phyloP scores from a whole-genome alignment of 2,329 filamentous ascomycete genomes.

The Fusarium keratoplasticum region DNA sequence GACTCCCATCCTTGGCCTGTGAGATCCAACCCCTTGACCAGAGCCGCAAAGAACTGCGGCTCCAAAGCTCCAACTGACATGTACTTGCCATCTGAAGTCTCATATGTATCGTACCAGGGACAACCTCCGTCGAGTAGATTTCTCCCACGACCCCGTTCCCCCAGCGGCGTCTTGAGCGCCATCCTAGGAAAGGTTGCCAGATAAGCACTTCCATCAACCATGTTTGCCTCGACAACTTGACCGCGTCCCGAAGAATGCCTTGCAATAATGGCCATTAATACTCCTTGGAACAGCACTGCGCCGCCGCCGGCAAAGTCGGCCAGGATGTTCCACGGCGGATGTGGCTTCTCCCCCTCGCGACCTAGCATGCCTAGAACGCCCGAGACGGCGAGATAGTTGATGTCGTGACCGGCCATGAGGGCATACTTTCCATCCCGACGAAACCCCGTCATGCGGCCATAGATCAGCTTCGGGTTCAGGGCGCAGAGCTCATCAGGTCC shows the following conservation, averaged over 20 bases:
- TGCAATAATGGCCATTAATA: slow-evolving; percentile 81
- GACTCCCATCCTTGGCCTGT: slow-evolving; percentile 61
- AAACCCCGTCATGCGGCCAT: slow-evolving; percentile 91
- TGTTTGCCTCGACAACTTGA: slow-evolving; percentile 94
- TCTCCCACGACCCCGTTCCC: slow-evolving; percentile 73
- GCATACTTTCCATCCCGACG: slow-evolving; percentile 86
- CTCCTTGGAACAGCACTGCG: slow-evolving; percentile 81
- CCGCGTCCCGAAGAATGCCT: slow-evolving; percentile 74
- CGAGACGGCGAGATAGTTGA: slow-evolving; percentile 93
- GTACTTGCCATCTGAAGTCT: slow-evolving; percentile 81
- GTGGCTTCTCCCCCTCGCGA: slow-evolving; percentile 74
- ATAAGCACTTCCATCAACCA: slow-evolving; percentile 91
- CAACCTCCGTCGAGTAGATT: slow-evolving; percentile 87
- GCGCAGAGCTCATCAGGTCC: slow-evolving; percentile 75
- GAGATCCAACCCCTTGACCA: slow-evolving; percentile 77
- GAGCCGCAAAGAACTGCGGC: slow-evolving; percentile 80
- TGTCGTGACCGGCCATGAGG: slow-evolving; percentile 93
- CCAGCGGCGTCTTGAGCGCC: slow-evolving; percentile 70
- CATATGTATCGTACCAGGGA: slow-evolving; percentile 91
- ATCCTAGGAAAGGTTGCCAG: slow-evolving; percentile 83
- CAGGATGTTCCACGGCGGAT: slow-evolving; percentile 84
- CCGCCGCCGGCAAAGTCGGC: slow-evolving; percentile 94
- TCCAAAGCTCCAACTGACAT: slow-evolving; percentile 94
- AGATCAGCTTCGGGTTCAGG: slow-evolving; percentile 80
- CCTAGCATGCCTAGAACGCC: slow-evolving; percentile 85